phyloP scores from a whole-genome alignment of 495 filamentous ascomycete species.

The Cercophora samala region DNA sequence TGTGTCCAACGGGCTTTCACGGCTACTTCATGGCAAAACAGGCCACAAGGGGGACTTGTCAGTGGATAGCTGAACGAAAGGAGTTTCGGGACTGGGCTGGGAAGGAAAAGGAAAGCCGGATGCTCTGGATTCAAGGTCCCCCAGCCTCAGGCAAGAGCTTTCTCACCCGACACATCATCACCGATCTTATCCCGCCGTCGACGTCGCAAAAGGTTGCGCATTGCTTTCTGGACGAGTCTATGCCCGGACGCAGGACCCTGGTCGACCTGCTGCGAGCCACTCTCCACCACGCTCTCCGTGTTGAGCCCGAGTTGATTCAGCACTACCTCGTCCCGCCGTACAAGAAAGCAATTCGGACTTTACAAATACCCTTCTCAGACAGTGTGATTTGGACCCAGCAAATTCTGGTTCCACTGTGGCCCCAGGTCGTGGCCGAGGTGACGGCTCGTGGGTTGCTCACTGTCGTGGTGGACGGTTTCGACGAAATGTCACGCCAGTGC shows the following conservation, averaged over 20 bases:
- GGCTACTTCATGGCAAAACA: slow-evolving; percentile 18
- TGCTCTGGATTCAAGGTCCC: slow-evolving; percentile 22
- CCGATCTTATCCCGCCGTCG: slow-evolving; percentile 11
- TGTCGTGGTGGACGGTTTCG: slow-evolving; percentile 7
- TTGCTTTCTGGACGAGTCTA: slow-evolving; percentile 17
- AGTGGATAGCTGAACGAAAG: slow-evolving; percentile 13
- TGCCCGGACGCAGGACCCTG: slow-evolving; percentile 15
- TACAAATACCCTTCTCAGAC: not conserved
- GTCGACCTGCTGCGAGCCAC: slow-evolving; percentile 9
- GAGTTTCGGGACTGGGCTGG: slow-evolving; percentile 16
- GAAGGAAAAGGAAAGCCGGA: slow-evolving; percentile 8
- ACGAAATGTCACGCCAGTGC: slow-evolving; percentile 8
- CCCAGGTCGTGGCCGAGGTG: not conserved
- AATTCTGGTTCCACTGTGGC: slow-evolving; percentile 1
- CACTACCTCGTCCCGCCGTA: not conserved
- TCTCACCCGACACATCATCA: slow-evolving; percentile 19
- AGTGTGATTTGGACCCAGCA: not conserved
- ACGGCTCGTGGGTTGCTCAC: not conserved
- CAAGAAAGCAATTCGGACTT: not conserved
- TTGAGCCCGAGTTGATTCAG: slow-evolving; percentile 2
- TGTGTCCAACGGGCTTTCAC: slow-evolving; percentile 16
- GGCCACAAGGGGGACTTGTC: slow-evolving; percentile 13
- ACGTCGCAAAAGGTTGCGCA: slow-evolving; percentile 13
- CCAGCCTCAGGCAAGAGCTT: slow-evolving; percentile 19
- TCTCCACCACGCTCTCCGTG: not conserved